Conservation (phyloP, 352 stramenopile genomes). For the Globisporangium recalcitrans region DNA sequence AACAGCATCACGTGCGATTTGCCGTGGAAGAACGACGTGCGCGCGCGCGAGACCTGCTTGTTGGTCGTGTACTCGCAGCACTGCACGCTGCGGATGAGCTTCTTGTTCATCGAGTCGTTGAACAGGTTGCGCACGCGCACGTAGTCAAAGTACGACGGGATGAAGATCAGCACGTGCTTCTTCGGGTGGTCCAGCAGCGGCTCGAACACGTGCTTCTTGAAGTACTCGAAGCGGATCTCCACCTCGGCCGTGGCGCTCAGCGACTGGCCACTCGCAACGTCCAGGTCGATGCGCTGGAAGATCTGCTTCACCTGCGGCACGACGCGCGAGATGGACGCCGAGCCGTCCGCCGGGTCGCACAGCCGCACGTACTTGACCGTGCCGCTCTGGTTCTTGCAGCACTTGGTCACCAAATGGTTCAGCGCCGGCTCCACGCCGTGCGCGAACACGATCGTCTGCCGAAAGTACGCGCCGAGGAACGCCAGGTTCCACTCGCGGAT, state of each 20-base stretch:
- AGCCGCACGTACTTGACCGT: constrained; percentile 47
- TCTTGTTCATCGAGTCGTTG: constrained; percentile 63
- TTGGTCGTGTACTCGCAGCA: constrained; percentile 76
- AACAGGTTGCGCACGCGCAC: constrained; percentile 85
- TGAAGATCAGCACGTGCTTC: constrained; percentile 74
- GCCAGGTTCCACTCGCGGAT: constrained; percentile 71
- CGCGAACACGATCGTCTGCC: constrained; percentile 66
- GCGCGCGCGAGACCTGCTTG: constrained; percentile 58
- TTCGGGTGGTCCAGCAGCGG: constrained; percentile 60
- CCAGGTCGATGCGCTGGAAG: constrained; percentile 70
- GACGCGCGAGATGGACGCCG: constrained; percentile 51
- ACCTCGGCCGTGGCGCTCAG: constrained; percentile 41
- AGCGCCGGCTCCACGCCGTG: constrained; percentile 57
- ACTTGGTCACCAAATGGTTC: constrained; percentile 53
- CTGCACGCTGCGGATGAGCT: constrained; percentile 61
- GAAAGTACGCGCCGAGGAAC: constrained; percentile 62
- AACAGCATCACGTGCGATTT: constrained; percentile 75
- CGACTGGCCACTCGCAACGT: constrained; percentile 6
- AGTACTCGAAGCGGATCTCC: constrained; percentile 71
- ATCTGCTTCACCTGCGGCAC: constrained; percentile 74
- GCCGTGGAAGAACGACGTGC: constrained; percentile 73
- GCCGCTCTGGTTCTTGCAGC: constrained; percentile 51
- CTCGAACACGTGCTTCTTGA: constrained; percentile 72
- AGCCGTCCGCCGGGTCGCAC: constrained; percentile 46
- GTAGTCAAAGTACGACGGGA: constrained; percentile 84